Percentiles rank a stretch among this genome's conserved stretches.
phyloP scores from a whole-genome alignment of 805 yeast species.

The Schizosaccharomyces osmophilus region DNA sequence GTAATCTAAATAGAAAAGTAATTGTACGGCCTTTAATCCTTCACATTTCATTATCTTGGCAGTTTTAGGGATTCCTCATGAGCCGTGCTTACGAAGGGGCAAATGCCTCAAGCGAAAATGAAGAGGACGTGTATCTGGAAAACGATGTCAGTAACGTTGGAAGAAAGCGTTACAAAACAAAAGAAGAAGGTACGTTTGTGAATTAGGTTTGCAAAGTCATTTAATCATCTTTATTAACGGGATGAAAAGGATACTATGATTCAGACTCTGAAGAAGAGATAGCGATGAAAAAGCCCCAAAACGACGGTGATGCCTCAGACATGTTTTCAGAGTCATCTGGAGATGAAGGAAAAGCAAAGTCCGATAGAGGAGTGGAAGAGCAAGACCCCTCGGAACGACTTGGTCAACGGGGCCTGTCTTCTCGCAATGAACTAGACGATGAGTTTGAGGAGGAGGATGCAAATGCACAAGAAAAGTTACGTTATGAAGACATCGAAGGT shows the following conservation, averaged over 20 bases:
- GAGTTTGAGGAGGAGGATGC: constrained; percentile 9
- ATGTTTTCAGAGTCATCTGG: background rate
- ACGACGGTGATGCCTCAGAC: background rate
- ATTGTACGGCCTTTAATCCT: too few relatives aligned
- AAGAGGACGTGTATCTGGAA: background rate
- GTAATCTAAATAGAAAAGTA: too few relatives aligned
- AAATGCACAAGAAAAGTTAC: constrained; percentile 2
- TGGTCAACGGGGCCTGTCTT: background rate
- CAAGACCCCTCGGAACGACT: background rate
- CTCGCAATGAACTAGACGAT: constrained; percentile 8
- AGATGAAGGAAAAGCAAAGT: background rate
- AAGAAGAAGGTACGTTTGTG: background rate
- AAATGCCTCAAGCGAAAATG: background rate
- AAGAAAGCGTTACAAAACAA: background rate
- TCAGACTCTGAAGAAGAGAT: background rate
- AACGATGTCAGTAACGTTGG: background rate
- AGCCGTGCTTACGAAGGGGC: too few relatives aligned
- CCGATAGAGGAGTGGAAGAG: background rate
- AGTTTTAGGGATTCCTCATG: too few relatives aligned
- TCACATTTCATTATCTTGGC: too few relatives aligned
- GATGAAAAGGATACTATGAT: background rate
- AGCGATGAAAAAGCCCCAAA: background rate
- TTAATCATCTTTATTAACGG: background rate
- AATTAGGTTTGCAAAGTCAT: background rate
- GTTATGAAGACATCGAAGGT: background rate